Evolutionary conservation across 225 moss, liverwort and hornwort genomes (phyloP), one percentile per base, ranked within the genome.

Genomic region (Antitrichia curtipendula): DNA sequence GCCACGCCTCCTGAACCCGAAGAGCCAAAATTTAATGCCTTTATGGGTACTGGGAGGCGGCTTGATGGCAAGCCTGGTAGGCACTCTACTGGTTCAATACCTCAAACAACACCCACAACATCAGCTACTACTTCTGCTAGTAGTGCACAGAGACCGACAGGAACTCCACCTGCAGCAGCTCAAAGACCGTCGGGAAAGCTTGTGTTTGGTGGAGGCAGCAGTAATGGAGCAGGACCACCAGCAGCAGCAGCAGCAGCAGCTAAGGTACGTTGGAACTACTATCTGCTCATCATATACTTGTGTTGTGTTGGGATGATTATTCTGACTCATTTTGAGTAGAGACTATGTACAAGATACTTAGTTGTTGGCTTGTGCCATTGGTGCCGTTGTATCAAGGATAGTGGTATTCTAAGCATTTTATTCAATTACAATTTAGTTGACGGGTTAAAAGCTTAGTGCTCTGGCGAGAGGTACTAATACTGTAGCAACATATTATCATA

Each of bases 51-150:
- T 81, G 99, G 95, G 59, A 95, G 97, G 71, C 93, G 99, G 70
- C 89, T 99, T 79, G 99, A 99, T 82, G 99, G 99, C 70, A 99
- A 99, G 88, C 97, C 99, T 87, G 96, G 95, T 38, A 99, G 90
- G 87, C 85, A 77, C 52, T 90, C 93, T 38, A 90, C 91, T 66
- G 91, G 95, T 52, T 92, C 96, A 19, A 45, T 91, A 76, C 86
- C 90, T 85, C 81, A 84, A 80, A 38, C 92, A 75, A 22, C 92
- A 63, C 84, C 92, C 65, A 66, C 87, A 36, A 86, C 93, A 66
- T 84, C 92, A 66, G 79, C 92, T 41, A 63, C 84, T n/a, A 63
- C 84, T n/a, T 86, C 90, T 74, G 79, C 85, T 74, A 89, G 87
- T 70, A 90, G 88, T 82, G 79, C 90, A 54, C 87, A 93, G 74